Conservation (phyloP, 768 basidiomycete genomes). For the Dacryopinax primogenitus region DNA sequence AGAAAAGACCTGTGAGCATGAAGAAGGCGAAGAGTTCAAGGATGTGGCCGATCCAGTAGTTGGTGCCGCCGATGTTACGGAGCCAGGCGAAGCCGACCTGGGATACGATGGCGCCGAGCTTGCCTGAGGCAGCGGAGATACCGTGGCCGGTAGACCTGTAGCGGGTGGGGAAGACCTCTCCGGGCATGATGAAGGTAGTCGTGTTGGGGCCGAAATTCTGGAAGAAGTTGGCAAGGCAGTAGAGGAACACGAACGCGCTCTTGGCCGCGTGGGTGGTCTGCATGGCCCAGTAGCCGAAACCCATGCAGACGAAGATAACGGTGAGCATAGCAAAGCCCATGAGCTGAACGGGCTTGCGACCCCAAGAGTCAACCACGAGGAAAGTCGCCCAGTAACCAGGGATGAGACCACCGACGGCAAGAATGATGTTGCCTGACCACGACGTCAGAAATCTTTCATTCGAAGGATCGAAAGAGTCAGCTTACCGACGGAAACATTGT, state of each 20-base stretch:
- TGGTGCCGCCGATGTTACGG: conserved; percentile 49
- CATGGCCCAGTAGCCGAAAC: conserved; percentile 21
- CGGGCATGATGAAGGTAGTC: conserved; percentile 19
- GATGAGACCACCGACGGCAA: conserved; percentile 22
- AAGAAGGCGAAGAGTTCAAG: conserved; percentile 73
- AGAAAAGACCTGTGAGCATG: conserved; percentile 75
- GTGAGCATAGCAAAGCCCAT: conserved; percentile 20
- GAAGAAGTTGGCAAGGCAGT: conserved; percentile 24
- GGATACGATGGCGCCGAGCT: conserved; percentile 21
- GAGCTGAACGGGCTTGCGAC: conserved; percentile 53
- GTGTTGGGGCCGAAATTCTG: conserved; percentile 18
- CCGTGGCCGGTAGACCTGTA: conserved; percentile 20
- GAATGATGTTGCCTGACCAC: conserved; percentile 13
- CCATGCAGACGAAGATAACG: conserved; percentile 21
- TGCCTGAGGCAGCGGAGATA: conserved; percentile 19
- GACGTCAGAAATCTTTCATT: neutral
- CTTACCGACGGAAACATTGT: conserved; percentile 61
- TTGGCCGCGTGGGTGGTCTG: conserved; percentile 12
- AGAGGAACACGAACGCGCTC: conserved; percentile 21
- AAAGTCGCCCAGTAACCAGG: conserved; percentile 25
- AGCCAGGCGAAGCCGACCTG: conserved; percentile 28
- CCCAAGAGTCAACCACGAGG: conserved; percentile 37
- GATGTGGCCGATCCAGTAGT: conserved; percentile 35
- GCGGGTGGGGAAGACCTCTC: conserved; percentile 23
- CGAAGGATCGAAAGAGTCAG: conserved; percentile 14